Evolutionary conservation across 352 stramenopile species (phyloP).

Genomic region (Saprolegnia diclina): DNA sequence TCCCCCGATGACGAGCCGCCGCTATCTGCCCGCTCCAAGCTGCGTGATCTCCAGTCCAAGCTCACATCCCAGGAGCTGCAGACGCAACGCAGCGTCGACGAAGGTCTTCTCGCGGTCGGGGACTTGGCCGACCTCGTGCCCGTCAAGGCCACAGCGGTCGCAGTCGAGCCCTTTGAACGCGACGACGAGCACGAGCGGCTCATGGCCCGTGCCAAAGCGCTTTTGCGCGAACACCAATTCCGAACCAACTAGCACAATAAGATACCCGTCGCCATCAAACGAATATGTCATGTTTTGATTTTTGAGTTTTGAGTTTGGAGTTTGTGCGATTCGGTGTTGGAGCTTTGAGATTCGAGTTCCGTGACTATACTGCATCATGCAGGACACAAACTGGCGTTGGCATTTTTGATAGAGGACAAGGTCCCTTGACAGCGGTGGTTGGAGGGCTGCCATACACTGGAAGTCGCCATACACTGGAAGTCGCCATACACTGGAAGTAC

Average conservation of each 20-base stretch:
- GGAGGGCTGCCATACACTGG: too few species aligned
- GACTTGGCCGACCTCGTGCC: slow-evolving; percentile 32
- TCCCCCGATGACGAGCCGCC: not conserved
- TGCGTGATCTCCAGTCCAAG: slow-evolving; percentile 29
- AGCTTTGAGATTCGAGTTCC: too few species aligned
- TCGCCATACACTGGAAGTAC: too few species aligned
- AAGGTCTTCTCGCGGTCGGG: slow-evolving; percentile 31
- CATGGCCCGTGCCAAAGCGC: slow-evolving; percentile 42
- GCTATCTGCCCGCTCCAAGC: not conserved
- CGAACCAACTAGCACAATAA: not conserved
- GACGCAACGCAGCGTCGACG: slow-evolving; percentile 31
- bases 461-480: too few species aligned
- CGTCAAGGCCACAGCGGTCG: not conserved
- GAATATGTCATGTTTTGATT: too few species aligned
- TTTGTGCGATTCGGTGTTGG: too few species aligned
- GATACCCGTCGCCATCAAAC: too few species aligned
- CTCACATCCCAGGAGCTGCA: slow-evolving; percentile 28
- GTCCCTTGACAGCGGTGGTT: too few species aligned
- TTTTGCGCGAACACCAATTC: slow-evolving; percentile 39
- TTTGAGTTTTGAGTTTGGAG: too few species aligned
- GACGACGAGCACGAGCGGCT: slow-evolving; percentile 41
- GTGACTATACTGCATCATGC: too few species aligned
- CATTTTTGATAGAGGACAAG: too few species aligned
- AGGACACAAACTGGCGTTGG: too few species aligned
- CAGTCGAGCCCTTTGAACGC: not conserved